phyloP scores from a whole-genome alignment of 2,329 filamentous ascomycete species.

The Corynespora cassiicola region DNA sequence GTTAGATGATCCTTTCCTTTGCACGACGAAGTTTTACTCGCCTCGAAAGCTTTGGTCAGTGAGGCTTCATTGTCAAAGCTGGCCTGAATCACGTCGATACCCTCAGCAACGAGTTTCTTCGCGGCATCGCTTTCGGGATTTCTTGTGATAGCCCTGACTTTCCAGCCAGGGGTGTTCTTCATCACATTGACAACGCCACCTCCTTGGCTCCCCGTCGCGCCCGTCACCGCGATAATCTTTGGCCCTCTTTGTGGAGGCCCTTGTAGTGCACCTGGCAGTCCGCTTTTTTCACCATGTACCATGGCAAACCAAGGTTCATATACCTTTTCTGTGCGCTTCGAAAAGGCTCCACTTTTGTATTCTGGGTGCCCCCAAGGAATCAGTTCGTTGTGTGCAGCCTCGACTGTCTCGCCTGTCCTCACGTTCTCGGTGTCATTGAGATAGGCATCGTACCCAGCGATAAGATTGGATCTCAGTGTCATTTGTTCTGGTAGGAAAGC shows the following conservation, averaged over 20 bases:
- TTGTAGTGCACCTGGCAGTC: slow-evolving; percentile 44
- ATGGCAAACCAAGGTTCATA: slow-evolving; percentile 56
- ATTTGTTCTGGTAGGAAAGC: slow-evolving; percentile 31
- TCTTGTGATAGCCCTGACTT: slow-evolving; percentile 29
- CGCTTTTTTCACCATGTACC: slow-evolving; percentile 52
- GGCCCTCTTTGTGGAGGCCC: slow-evolving; percentile 27
- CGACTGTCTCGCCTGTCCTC: slow-evolving; percentile 50
- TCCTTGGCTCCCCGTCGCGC: slow-evolving; percentile 36
- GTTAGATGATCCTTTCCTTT: neutral
- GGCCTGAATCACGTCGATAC: slow-evolving; percentile 25
- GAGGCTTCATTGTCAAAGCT: slow-evolving; percentile 28
- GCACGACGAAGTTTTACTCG: slow-evolving; percentile 1
- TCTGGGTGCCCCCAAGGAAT: slow-evolving; percentile 43
- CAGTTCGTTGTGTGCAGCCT: slow-evolving; percentile 51
- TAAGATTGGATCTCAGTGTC: slow-evolving; percentile 51
- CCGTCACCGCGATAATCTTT: slow-evolving; percentile 33
- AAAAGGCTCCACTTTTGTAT: slow-evolving; percentile 49
- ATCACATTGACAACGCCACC: slow-evolving; percentile 33
- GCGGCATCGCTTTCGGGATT: slow-evolving; percentile 24
- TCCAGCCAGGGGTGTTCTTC: slow-evolving; percentile 28
- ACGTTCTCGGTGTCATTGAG: slow-evolving; percentile 49
- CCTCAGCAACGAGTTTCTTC: slow-evolving; percentile 25
- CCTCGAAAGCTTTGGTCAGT: slow-evolving; percentile 23
- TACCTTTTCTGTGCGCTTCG: slow-evolving; percentile 51
- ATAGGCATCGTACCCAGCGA: slow-evolving; percentile 53